Evolutionary conservation across 768 basidiomycete genomes (phyloP), one percentile per base, ranked within the genome.

Genomic region (Leccinum subgranulosum): DNA sequence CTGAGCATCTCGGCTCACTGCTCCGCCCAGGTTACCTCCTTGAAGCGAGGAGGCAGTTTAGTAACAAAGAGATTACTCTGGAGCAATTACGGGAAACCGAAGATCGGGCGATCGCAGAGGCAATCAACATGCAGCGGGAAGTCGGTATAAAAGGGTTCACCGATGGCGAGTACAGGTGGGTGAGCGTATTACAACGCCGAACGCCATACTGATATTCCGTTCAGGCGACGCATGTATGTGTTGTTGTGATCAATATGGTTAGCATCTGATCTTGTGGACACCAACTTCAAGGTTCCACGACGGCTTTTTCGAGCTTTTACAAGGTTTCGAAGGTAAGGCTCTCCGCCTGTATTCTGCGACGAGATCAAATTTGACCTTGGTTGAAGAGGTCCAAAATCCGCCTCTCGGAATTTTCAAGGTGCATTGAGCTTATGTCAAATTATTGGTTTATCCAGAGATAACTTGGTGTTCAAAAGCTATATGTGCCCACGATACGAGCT

Each of bases 1-100:
- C 78, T n/a, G 78, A 79, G 52, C 79, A 79, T 60, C 57, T 78
- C 11, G 79, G 79, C 29, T 79, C 77, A 7, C 66, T 80, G 31
- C 77, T 78, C 55, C 74, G 79, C 5, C 79, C 79, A 25, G 55
- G 60, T 6, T 62, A 69, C 51, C 74, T 79, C 14, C 75, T 79
- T 25, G 62, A 74, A 48, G 75, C 73, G 54, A 70, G 76, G 21
- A 68, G 49, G 39, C 64, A 69, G 34, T 72, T 74, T 53, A 76
- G 77, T 29, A 65, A 58, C 23, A 71, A 73, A 47, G 70, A 73
- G 56, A 60, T 70, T 54, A 70, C 71, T 0, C 51, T 51, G 3
- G 75, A 73, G 48, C 73, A 79, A 57, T 65, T 80, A 0, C 59
- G 51, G n/a, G 66, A 54, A 12, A 55, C 75, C 19, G 78, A 80